These are phyloP conservation scores for Tetracladium setigerum DNA, from an alignment of 495 filamentous ascomycete species.

Conservation along the genomic window DNA sequence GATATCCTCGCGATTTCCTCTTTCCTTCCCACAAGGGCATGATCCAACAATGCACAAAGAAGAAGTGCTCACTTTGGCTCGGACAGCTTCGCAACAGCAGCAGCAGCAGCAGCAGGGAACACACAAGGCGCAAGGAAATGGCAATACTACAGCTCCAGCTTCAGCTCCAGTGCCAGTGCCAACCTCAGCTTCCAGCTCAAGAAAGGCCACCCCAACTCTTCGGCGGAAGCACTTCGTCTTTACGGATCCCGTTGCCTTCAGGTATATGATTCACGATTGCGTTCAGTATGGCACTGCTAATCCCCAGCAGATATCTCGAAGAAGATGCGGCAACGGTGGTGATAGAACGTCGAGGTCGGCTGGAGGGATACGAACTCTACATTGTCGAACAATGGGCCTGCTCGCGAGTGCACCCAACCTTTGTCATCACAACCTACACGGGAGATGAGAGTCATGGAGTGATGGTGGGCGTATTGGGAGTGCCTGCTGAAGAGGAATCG, in stretches of 20 bases:
- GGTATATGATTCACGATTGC: constrained; percentile 22
- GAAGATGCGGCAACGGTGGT: constrained; percentile 74
- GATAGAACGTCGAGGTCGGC: constrained; percentile 55
- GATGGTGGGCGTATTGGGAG: constrained; percentile 70
- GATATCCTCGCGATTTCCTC: background rate
- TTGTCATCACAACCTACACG: constrained; percentile 89
- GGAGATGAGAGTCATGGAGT: constrained; percentile 75
- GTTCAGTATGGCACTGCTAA: background rate
- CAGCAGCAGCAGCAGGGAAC: constrained; percentile 13
- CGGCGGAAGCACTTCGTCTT: constrained; percentile 51
- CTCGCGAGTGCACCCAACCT: constrained; percentile 81
- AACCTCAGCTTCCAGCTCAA: background rate
- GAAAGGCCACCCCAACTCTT: constrained; percentile 4
- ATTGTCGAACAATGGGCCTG: constrained; percentile 98
- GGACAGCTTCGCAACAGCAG: constrained; percentile 11
- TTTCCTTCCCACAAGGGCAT: constrained; percentile 14
- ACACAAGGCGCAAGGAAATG: constrained; percentile 1
- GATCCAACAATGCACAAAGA: constrained; percentile 20
- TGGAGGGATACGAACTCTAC: constrained; percentile 88
- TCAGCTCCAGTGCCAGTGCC: background rate
- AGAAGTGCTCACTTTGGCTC: constrained; percentile 13
- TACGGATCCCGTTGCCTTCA: constrained; percentile 66
- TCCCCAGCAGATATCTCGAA: constrained; percentile 62
- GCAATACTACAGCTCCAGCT: constrained; percentile 1
- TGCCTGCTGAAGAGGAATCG: constrained; percentile 68